These are phyloP conservation scores for Amanita pallidorosea DNA, from an alignment of 768 basidiomycete genomes.

Conservation along the genomic window DNA sequence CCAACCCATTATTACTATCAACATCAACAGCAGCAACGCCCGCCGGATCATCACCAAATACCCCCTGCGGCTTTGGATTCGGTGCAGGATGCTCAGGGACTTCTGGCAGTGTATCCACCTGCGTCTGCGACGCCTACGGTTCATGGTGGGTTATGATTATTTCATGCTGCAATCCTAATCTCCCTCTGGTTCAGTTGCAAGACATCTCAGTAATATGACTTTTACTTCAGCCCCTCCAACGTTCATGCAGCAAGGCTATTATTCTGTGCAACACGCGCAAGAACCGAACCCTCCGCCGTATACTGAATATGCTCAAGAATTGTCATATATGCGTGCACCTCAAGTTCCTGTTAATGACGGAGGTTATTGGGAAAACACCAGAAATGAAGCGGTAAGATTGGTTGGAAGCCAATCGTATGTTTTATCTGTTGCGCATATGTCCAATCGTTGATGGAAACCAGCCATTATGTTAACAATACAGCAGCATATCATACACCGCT, in stretches of 20 bases:
- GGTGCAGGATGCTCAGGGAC: conserved; percentile 56
- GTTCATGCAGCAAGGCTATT: conserved; percentile 49
- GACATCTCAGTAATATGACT: conserved; percentile 54
- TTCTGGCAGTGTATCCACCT: conserved; percentile 61
- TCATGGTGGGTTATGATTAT: conserved; percentile 40
- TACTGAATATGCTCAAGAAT: conserved; percentile 56
- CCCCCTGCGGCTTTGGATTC: conserved; percentile 28
- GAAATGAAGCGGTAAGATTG: conserved; percentile 51
- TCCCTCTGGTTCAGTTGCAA: conserved; percentile 35
- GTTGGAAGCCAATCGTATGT: conserved; percentile 49
- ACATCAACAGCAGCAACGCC: conserved; percentile 8
- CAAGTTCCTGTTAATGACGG: conserved; percentile 32
- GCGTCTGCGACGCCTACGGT: conserved; percentile 70
- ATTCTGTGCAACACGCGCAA: conserved; percentile 25
- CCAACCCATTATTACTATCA: conserved; percentile 2
- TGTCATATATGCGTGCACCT: conserved; percentile 43
- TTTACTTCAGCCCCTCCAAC: conserved; percentile 50
- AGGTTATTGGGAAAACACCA: conserved; percentile 54
- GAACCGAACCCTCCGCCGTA: conserved; percentile 34
- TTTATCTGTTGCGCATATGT: conserved; percentile 12
- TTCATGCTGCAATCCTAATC: neutral
- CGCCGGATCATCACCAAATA: neutral
- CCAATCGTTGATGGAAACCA: conserved; percentile 12
- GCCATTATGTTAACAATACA: conserved; percentile 31
- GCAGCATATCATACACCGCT: conserved; percentile 23